Base-by-base conservation (phyloP, 2,329 filamentous ascomycete genomes). In the Tolypocladium cylindrosporum region DNA sequence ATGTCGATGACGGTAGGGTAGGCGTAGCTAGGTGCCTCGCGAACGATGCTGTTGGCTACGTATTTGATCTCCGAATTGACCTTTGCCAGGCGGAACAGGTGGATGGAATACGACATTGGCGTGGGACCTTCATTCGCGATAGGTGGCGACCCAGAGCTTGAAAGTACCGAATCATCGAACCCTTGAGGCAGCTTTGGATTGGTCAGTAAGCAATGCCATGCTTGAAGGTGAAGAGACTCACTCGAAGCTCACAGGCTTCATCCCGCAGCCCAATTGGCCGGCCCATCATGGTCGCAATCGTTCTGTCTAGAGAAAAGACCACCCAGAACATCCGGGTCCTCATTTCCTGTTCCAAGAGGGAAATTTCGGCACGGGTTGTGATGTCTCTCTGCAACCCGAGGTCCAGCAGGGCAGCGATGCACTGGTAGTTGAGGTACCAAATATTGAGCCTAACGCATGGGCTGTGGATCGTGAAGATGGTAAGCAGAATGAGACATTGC, bases 31-130 rank as follows among this genome's bases (percentile, higher is more conserved):
- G 79, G 79, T 0, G 72, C 69, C 5, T 74, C 71, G 31, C 75
- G 71, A n/a, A 74, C 73, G 56, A 82, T 74, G 56, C 79, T 81
- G 57, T 82, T 79, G 41, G 79, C 75, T 3, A 82, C 71, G 54
- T 81, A 82, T 66, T 82, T 82, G n/a, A 82, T 81, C 62, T 83
- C 80, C 0, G 80, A 82, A 58, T 81, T 83, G 7, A 82, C 68
- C 21, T 72, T 75, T 0, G 76, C 69, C 0, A 78, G 70, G 54
- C 67, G 72, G 63, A 82, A 81, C 0, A 82, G 65, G 54, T 81
- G 79, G 9, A 81, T 72, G 0, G 78, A 74, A 54, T 72, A 77
- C 0, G 71, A 64, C 62, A 79, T 75, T 10, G 61, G 62, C 2
- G 54, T 61, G 0, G 50, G 14, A 2, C 14, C 59, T 16, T 24